A percentile compares a stretch with the other conserved stretches of the same genome.
These are phyloP conservation scores for Sordaria brevicollis DNA, from an alignment of 495 filamentous ascomycete species.

Conservation along the genomic window DNA sequence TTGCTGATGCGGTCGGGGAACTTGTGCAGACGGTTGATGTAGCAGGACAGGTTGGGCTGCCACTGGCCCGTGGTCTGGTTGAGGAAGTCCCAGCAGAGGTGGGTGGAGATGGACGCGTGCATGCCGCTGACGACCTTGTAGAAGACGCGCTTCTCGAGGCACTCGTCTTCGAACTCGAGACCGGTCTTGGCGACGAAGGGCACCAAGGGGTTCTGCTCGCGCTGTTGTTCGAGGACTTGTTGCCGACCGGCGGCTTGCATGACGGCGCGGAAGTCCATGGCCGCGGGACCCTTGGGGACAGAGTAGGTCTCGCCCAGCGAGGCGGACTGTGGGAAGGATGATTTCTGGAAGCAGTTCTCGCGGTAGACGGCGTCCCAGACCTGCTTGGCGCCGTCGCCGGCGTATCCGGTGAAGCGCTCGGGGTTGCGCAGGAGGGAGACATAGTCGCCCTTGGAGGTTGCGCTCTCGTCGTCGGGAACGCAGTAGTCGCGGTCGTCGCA, in stretches of 20 bases:
- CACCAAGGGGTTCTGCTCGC: slow-evolving; percentile 38
- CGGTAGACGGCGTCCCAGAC: slow-evolving; percentile 96
- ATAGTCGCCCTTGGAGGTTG: slow-evolving; percentile 83
- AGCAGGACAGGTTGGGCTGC: slow-evolving; percentile 87
- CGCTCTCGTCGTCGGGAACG: slow-evolving; percentile 87
- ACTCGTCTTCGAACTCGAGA: slow-evolving; percentile 75
- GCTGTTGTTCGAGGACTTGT: slow-evolving; percentile 40
- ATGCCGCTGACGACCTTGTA: slow-evolving; percentile 91
- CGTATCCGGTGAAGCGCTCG: slow-evolving; percentile 90
- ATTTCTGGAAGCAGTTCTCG: slow-evolving; percentile 91
- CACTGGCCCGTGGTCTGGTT: slow-evolving; percentile 93
- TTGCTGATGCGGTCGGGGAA: slow-evolving; percentile 91
- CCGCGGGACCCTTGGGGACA: slow-evolving; percentile 49
- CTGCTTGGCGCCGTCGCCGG: slow-evolving; percentile 68
- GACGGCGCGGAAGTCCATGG: slow-evolving; percentile 72
- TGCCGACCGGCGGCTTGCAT: slow-evolving; percentile 63
- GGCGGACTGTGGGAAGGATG: slow-evolving; percentile 41
- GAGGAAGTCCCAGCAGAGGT: slow-evolving; percentile 92
- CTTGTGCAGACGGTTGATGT: slow-evolving; percentile 68
- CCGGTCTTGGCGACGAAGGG: slow-evolving; percentile 41
- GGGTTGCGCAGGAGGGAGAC: slow-evolving; percentile 90
- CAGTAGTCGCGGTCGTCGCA: slow-evolving; percentile 97
- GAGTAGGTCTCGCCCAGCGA: slow-evolving; percentile 25
- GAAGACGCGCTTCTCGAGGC: slow-evolving; percentile 95
- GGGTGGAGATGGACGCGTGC: slow-evolving; percentile 93